Evolutionary conservation across 192 early-diverging fungal species (phyloP).

Genomic region (Linnemannia zychae): DNA sequence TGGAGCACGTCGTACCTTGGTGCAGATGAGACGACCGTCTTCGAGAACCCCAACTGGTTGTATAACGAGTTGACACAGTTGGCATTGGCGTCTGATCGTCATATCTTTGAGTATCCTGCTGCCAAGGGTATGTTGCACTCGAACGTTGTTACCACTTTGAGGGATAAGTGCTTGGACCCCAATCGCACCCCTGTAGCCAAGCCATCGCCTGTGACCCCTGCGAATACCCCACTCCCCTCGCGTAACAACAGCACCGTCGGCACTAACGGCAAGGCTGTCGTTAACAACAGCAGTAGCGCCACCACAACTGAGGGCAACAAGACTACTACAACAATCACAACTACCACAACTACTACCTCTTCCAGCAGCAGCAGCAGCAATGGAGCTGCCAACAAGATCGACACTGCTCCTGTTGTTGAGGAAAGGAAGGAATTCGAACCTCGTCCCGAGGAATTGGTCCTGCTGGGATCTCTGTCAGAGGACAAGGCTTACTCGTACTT

Average conservation of each 20-base stretch:
- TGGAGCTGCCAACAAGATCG: not conserved
- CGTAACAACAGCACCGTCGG: not conserved
- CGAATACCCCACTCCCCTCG: not conserved
- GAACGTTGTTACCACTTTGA: slow-evolving; percentile 59
- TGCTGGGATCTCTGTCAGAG: slow-evolving; percentile 62
- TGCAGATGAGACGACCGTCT: slow-evolving; percentile 48
- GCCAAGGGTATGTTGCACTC: slow-evolving; percentile 63
- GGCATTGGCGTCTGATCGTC: slow-evolving; percentile 24
- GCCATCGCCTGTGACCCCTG: not conserved
- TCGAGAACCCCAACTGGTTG: slow-evolving; percentile 56
- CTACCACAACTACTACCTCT: no score
- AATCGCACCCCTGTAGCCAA: not conserved
- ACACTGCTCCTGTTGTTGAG: not conserved
- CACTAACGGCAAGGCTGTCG: not conserved
- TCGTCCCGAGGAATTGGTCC: slow-evolving; percentile 31
- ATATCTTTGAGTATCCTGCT: slow-evolving; percentile 59
- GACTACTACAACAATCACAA: not conserved
- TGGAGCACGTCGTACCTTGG: slow-evolving; percentile 59
- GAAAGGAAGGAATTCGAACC: not conserved
- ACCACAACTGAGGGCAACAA: not conserved
- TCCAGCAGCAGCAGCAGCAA: not conserved
- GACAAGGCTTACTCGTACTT: slow-evolving; percentile 64
- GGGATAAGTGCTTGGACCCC: slow-evolving; percentile 50
- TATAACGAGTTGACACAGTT: slow-evolving; percentile 24
- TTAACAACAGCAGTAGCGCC: not conserved